These are phyloP conservation scores for Gillenia trifoliata DNA, from an alignment of 306 rosid species.

Conservation along the genomic window DNA sequence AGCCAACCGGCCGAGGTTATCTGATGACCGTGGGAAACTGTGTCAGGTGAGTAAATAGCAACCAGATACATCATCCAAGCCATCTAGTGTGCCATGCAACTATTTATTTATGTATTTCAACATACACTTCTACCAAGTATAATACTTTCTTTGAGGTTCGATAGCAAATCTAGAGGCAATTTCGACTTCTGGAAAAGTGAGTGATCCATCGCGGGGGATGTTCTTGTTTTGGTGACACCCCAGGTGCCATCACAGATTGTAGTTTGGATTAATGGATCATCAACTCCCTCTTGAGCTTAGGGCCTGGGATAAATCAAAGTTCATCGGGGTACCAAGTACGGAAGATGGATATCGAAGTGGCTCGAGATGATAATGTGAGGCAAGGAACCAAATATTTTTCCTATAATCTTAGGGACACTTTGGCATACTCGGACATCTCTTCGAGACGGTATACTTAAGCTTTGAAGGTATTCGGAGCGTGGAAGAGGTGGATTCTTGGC, in stretches of 20 bases:
- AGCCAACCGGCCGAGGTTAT: too few species aligned
- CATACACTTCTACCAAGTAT: constrained; percentile 24
- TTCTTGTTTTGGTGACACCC: constrained; percentile 21
- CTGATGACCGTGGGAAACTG: too few species aligned
- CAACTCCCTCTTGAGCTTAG: constrained; percentile 44
- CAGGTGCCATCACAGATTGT: constrained; percentile 31
- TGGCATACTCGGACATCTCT: too few species aligned
- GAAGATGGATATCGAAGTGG: constrained; percentile 23
- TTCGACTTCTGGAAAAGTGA: constrained; percentile 31
- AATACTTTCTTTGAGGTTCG: constrained; percentile 26
- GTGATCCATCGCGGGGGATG: constrained; percentile 41
- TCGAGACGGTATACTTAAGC: constrained; percentile 17
- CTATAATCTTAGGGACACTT: too few species aligned
- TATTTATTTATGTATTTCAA: too few species aligned
- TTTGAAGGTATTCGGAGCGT: neutral
- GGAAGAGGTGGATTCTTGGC: neutral
- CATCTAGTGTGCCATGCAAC: too few species aligned
- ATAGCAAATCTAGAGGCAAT: constrained; percentile 23
- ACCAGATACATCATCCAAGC: too few species aligned
- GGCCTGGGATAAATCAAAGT: constrained; percentile 43
- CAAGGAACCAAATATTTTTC: too few species aligned
- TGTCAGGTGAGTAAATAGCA: too few species aligned
- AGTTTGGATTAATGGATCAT: constrained; percentile 30
- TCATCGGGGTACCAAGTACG: constrained; percentile 36
- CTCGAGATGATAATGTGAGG: constrained; percentile 12